Conservation (phyloP, 2,329 filamentous ascomycete species). For the Aureobasidium sp. region DNA sequence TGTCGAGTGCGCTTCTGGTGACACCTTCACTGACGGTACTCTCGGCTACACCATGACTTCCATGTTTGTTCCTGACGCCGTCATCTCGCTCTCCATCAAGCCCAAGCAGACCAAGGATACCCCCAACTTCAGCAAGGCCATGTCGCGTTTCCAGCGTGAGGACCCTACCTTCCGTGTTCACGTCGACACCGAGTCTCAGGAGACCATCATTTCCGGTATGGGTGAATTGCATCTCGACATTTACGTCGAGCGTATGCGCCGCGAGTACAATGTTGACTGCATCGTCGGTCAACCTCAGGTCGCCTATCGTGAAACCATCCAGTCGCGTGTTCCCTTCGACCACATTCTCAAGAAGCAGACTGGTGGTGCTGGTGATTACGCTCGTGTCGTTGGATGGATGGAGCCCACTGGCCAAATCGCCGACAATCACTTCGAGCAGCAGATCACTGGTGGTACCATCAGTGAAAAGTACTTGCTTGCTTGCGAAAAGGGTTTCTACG, state of each 20-base stretch:
- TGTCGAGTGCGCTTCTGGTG: slow-evolving; percentile 93
- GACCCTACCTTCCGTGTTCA: slow-evolving; percentile 95
- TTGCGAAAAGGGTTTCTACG: slow-evolving; percentile 88
- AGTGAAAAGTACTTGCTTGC: slow-evolving; percentile 92
- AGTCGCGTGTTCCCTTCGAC: slow-evolving; percentile 72
- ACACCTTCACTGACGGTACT: slow-evolving; percentile 92
- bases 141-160: slow-evolving; percentile 97
- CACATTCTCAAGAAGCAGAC: slow-evolving; percentile 92
- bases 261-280: slow-evolving; percentile 95
- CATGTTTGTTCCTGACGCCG: slow-evolving; percentile 96
- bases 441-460: slow-evolving; percentile 82
- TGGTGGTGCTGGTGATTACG: slow-evolving; percentile 91
- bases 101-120: slow-evolving; percentile 89
- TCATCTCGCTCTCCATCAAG: slow-evolving; percentile 96
- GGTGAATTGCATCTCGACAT: slow-evolving; percentile 95
- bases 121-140: slow-evolving; percentile 94
- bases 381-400: slow-evolving; percentile 83
- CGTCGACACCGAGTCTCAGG: slow-evolving; percentile 83
- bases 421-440: slow-evolving; percentile 76
- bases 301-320: slow-evolving; percentile 91
- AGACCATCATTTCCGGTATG: slow-evolving; percentile 98
- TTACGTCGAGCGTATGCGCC: slow-evolving; percentile 91
- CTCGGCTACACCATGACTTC: slow-evolving; percentile 93
- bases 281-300: slow-evolving; percentile 94
- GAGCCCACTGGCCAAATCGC: slow-evolving; percentile 70